Base-by-base conservation (phyloP, 2,329 filamentous ascomycete genomes). In the Fusarium sp. region DNA sequence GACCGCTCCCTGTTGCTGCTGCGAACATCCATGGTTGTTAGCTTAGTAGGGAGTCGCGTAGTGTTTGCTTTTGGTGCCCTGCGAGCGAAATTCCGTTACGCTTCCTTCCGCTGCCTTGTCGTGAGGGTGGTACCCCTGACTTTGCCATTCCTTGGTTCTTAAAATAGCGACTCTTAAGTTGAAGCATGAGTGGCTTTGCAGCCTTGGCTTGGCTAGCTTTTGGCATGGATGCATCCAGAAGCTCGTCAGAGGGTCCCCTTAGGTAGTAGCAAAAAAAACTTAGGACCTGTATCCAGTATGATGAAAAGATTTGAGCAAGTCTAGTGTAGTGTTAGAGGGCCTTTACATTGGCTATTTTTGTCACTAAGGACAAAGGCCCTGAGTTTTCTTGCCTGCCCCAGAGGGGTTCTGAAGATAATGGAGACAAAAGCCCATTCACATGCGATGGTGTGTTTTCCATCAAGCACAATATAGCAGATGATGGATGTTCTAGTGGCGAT, bases 91-190 rank as follows among this genome's bases (percentile, higher is more conserved):
- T 33, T 69, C 30, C 32, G 35, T 50, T 49, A 37, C 59, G 47
- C 43, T 57, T 52, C 43, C 21, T 58, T 60, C 28, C 43, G 40
- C 32, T 42, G 46, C 38, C 35, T 58, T 60, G 28, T 28, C 43
- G 37, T 50, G 47, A 62, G 60, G 76, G 75, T 73, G 75, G 72
- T 77, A 56, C 75, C 76, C 77, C 77, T 78, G 74, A 76, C 76
- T 78, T 78, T 78, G 74, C 75, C 76, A 64, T 75, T 65, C 30
- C 70, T 70, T 70, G 60, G 42, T 53, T 68, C 75, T 69, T 78
- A 78, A 76, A 78, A 78, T 78, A 78, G 77, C 47, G 37, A 67
- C 37, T 58, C 42, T 47, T 35, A n/a, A 35, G 62, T 60, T 60
- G 28, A 58, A 18, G 40, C 52, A 64, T 49, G 61, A 33, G 68